These are phyloP conservation scores for Leonotis leonurus DNA, from an alignment of 257 asterid species.

Conservation along the genomic window DNA sequence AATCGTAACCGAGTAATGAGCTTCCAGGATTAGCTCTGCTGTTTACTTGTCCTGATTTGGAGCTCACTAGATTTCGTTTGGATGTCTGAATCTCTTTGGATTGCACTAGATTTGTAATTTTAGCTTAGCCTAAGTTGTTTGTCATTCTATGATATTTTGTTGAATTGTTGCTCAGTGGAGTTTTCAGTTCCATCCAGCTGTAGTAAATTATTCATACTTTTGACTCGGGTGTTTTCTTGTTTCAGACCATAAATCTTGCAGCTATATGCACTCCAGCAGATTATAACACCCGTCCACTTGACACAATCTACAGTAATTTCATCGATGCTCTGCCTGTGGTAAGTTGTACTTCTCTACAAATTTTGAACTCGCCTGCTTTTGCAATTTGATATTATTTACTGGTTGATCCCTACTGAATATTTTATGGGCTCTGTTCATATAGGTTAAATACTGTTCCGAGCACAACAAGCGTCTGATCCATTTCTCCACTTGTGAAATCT, in stretches of 20 bases:
- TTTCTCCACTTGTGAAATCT: constrained; percentile 94
- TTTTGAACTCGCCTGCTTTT: background rate
- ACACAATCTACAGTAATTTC: constrained; percentile 96
- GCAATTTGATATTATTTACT: background rate
- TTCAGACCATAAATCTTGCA: constrained; percentile 85
- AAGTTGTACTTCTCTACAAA: constrained; percentile 12
- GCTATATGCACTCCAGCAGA: constrained; percentile 99
- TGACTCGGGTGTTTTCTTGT: constrained; percentile 25
- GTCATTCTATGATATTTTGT: background rate
- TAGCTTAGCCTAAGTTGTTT: background rate
- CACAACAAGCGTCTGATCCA: constrained; percentile 87
- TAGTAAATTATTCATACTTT: background rate
- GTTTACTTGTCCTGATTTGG: constrained; percentile 1
- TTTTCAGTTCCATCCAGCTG: background rate
- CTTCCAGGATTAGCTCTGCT: background rate
- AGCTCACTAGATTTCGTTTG: constrained; percentile 17
- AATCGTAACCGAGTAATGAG: background rate
- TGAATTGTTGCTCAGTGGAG: constrained; percentile 2
- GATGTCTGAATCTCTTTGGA: constrained; percentile 12
- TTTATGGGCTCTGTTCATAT: constrained; percentile 16
- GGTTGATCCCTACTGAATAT: background rate
- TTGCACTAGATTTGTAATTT: background rate
- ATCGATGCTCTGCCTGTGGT: constrained; percentile 98
- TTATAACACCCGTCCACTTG: constrained; percentile 93
- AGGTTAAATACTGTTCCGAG: constrained; percentile 97